These are phyloP conservation scores for Parafenestella ontariensis DNA, from an alignment of 2,329 filamentous ascomycete species.

Conservation along the genomic window DNA sequence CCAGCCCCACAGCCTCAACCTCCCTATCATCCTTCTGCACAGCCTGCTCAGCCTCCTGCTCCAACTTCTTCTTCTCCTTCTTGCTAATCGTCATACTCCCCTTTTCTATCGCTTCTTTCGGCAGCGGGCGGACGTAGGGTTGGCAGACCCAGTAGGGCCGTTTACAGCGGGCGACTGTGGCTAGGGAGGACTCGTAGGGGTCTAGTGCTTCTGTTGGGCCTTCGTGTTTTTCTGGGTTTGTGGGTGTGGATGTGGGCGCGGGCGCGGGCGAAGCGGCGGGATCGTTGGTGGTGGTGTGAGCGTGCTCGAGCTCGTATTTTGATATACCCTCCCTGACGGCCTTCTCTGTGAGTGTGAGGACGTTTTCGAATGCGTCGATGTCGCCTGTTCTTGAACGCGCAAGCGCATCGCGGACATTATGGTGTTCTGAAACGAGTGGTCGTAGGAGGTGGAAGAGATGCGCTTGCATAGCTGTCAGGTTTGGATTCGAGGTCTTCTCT, in stretches of 20 bases:
- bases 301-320: slow-evolving; percentile 62
- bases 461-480: slow-evolving; percentile 81
- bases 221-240: neutral
- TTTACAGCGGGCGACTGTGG: slow-evolving; percentile 73
- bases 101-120: slow-evolving; percentile 84
- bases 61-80: slow-evolving; percentile 60
- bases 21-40: slow-evolving; percentile 47
- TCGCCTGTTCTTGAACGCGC: slow-evolving; percentile 73
- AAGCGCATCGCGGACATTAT: slow-evolving; percentile 84
- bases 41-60: slow-evolving; percentile 50
- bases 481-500: slow-evolving; percentile 63
- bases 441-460: slow-evolving; percentile 93
- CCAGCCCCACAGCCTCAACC: slow-evolving; percentile 27
- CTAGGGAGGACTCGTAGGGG: slow-evolving; percentile 65
- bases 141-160: slow-evolving; percentile 91
- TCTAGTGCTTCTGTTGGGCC: slow-evolving; percentile 21
- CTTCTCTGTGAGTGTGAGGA: slow-evolving; percentile 76
- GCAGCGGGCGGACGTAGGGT: slow-evolving; percentile 83
- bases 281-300: neutral
- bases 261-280: neutral
- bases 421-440: slow-evolving; percentile 79
- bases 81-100: slow-evolving; percentile 78
- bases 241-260: slow-evolving; percentile 1
- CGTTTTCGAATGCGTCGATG: slow-evolving; percentile 76
- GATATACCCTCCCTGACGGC: slow-evolving; percentile 75